Evolutionary conservation across 257 asterid species (phyloP), one percentile per base, ranked within the genome.

Genomic region (Gentiana straminea): DNA sequence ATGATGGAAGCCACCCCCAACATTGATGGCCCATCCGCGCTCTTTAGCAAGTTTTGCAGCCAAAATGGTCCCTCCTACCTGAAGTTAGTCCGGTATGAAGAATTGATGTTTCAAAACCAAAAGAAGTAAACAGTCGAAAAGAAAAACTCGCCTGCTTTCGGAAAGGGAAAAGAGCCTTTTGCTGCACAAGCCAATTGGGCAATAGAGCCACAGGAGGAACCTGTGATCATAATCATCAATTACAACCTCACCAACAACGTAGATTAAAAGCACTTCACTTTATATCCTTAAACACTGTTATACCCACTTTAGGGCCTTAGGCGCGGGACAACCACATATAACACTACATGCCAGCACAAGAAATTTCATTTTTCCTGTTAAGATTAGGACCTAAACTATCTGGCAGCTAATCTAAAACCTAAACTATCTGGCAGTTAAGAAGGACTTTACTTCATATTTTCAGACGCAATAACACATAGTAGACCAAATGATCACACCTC

Each of bases 1-100:
- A 53, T 91, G 98, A 80, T 91, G 98, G 74, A 91, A 91, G 9
- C 97, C 98, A 57, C 98, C 98, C 49, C 95, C 97, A 4, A 91
- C 85, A 64, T 91, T 91, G 60, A 91, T 91, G 44, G 98, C 93
- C 96, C 98, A 91, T 56, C 98, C 98, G 51, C 80, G 84, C 66
- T 91, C 96, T 74, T 77, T 84, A 53, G 98, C 97, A 70, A 88
- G 84, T 81, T 91, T 91, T 55, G 94, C 95, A 65, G 97, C 91
- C 80, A 91, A 73, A 65, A 91, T 74, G 51, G 95, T 82, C 63
- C 98, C 98, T 67, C 98, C 98, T 49, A 87, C 98, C 96, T 91
- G 64, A 64, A 48, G 64, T 52, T 49, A 59, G 51, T 35, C 54
- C 37, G 58, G 60, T 44, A 13, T 63, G 34, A 52, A 52, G 10